Conservation (phyloP, 2,329 filamentous ascomycete species). For the Fusarium coicis region DNA sequence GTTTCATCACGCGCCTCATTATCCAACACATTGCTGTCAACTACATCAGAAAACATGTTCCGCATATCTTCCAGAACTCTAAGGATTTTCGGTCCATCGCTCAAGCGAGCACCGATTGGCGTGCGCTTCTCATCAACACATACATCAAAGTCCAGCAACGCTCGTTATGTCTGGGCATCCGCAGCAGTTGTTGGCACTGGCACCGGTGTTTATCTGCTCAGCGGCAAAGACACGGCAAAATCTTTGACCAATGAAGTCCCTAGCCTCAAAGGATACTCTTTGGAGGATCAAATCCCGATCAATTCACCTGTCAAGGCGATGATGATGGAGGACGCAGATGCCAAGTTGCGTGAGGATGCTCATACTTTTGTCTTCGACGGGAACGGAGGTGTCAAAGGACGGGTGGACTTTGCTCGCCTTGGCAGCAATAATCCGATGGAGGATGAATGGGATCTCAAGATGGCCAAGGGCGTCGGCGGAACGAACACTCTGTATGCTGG, state of each 20-base stretch:
- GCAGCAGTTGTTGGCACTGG: constrained; percentile 18
- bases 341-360: constrained; percentile 46
- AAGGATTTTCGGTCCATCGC: not conserved
- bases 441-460: constrained; percentile 49
- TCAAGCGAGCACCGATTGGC: constrained; percentile 2
- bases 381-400: constrained; percentile 39
- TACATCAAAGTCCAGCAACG: not conserved
- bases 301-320: constrained; percentile 44
- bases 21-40: not conserved
- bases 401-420: constrained; percentile 49
- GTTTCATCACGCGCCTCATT: not conserved
- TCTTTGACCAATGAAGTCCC: constrained; percentile 4
- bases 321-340: constrained; percentile 45
- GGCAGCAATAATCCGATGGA: constrained; percentile 52
- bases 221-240: not conserved
- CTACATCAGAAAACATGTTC: constrained; percentile 23
- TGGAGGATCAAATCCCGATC: constrained; percentile 37
- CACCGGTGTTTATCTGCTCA: constrained; percentile 18
- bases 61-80: not conserved
- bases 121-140: constrained; percentile 30
- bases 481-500: constrained; percentile 48
- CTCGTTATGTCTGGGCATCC: constrained; percentile 11
- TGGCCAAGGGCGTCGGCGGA: constrained; percentile 46
- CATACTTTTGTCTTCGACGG: constrained; percentile 47
- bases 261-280: constrained; percentile 8